A percentile compares a stretch with the other conserved stretches of the same genome.
Conservation (phyloP, 2,329 filamentous ascomycete genomes). For the Venturia aucupariae region DNA sequence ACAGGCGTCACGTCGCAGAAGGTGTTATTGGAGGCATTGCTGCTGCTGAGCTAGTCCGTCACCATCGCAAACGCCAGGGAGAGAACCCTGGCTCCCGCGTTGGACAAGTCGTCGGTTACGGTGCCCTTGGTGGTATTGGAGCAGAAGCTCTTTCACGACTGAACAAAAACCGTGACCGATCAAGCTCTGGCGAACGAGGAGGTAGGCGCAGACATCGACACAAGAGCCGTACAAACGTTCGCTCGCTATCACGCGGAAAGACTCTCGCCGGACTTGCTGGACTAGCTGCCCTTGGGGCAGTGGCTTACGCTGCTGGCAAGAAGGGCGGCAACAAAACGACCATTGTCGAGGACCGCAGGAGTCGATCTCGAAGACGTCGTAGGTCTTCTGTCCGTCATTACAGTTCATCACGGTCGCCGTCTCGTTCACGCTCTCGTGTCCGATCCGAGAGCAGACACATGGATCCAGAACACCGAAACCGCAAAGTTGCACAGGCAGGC, state of each 20-base stretch:
- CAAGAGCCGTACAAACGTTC: conserved; percentile 15
- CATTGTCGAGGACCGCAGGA: conserved; percentile 34
- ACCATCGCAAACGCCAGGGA: conserved; percentile 47
- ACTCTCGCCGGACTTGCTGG: conserved; percentile 49
- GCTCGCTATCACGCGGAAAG: conserved; percentile 34
- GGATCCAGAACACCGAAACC: conserved; percentile 44
- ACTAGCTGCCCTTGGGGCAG: conserved; percentile 50
- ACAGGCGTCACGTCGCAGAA: conserved; percentile 53
- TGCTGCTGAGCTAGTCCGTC: conserved; percentile 50
- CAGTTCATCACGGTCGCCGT: background rate
- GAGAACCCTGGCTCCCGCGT: conserved; percentile 43
- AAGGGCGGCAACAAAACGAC: conserved; percentile 33
- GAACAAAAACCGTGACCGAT: conserved; percentile 32
- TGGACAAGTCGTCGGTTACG: conserved; percentile 49
- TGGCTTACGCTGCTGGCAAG: conserved; percentile 44
- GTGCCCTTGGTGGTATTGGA: conserved; percentile 51
- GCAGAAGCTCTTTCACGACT: conserved; percentile 46
- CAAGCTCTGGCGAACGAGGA: conserved; percentile 32
- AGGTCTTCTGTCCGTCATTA: conserved; percentile 23
- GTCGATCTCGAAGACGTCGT: conserved; percentile 36
- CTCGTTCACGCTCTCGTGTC: background rate
- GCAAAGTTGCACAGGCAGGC: conserved; percentile 52
- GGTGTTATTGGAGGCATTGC: conserved; percentile 52
- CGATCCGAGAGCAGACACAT: conserved; percentile 29
- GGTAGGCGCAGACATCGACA: conserved; percentile 18